Base-by-base conservation (phyloP, 306 rosid species). In the Pyrus bretschneideri region DNA sequence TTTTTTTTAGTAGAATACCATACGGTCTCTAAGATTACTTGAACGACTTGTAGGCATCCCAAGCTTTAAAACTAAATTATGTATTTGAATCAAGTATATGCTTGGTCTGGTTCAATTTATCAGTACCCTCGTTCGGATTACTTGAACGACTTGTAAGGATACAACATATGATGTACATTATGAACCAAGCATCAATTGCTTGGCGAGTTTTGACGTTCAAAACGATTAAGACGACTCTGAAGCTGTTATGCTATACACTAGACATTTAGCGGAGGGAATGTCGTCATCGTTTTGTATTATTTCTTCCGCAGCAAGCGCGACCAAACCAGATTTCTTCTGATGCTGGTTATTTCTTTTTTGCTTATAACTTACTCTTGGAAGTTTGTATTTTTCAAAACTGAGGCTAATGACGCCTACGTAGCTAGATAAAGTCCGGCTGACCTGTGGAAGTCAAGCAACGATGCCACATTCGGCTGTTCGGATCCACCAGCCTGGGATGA, bases 381-480 rank as follows among this genome's bases (percentile, higher is more conserved):
- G 76, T 72, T 70, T 82, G 72, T 71, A 80, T 75, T 71, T 88
- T 58, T 80, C 77, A 65, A 64, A 75, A 74, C 68, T 72, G 70
- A 58, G 57, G 60, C 35, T 17, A 23, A 31, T 5, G 27, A 67
- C 61, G 60, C 45, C 60, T 61, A 21, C 8, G 33, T 64, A 45
- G 69, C 81, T 79, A 95, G 69, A 88, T 21, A 79, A 95, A 96
- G 79, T 96, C 99, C 5, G 99, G 99, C 83, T 96, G 99, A 78
- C 99, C 98, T 0, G 98, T 96, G 15, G 99, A 96, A 66, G 99
- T 96, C 84, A 96, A 81, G 90, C 98, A 92, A 79, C 97, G 98
- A 82, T 92, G 99, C 99, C 99, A 96, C 99, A 92, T 96, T 83
- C 98, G 83, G 73, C 99, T 92, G 85, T 96, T 96, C 10, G 87